Conservation (phyloP, 257 asterid species). For the Dorcoceras hygrometricum region DNA sequence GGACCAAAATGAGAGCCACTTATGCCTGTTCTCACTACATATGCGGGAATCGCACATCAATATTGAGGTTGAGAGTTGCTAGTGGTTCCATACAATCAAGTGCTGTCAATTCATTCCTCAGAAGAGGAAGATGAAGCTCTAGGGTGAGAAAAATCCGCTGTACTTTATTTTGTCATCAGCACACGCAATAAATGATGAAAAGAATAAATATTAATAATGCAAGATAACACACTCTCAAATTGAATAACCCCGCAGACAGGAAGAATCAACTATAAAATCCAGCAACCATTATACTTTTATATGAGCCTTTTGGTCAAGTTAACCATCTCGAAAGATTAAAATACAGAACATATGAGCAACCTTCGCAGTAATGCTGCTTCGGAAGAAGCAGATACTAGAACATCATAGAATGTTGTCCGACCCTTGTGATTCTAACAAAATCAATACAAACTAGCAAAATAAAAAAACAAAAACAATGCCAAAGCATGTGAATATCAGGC, state of each 20-base stretch:
- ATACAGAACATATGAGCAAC: not conserved
- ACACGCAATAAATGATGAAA: too few relatives aligned
- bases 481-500: not conserved
- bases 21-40: not conserved
- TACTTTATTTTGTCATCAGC: too few relatives aligned
- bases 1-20: not conserved
- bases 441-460: not conserved
- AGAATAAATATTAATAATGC: too few relatives aligned
- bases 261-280: not conserved
- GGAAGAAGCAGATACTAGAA: not conserved
- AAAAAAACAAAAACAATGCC: not conserved
- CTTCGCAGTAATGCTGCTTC: not conserved
- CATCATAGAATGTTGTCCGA: not conserved
- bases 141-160: too few relatives aligned
- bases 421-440: not conserved
- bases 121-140: too few relatives aligned
- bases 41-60: not conserved
- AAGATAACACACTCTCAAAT: too few relatives aligned
- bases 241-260: not conserved
- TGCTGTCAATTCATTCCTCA: too few relatives aligned
- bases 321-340: not conserved
- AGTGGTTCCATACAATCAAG: too few relatives aligned
- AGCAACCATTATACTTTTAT: not conserved
- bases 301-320: conserved; percentile 4
- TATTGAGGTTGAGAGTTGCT: not conserved